A percentile compares a stretch with the other conserved stretches of the same genome.
Conservation (phyloP, 129 eudicot species). For the Glebionis coronaria region DNA sequence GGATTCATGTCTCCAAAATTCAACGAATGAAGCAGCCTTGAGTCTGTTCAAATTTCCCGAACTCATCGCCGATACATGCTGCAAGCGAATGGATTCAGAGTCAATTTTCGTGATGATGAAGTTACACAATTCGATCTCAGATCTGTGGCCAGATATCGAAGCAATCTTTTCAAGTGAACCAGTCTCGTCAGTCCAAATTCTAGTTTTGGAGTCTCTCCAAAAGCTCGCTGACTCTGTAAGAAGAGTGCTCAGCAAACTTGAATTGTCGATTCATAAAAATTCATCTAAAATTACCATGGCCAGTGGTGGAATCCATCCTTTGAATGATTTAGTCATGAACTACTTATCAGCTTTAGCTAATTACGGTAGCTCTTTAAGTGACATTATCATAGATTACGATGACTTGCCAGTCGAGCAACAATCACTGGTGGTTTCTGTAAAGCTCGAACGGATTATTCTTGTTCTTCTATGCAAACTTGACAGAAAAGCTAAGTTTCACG, state of each 20-base stretch:
- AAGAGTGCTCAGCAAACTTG: slow-evolving; percentile 32
- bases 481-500: slow-evolving; percentile 46
- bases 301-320: slow-evolving; percentile 49
- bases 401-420: slow-evolving; percentile 25
- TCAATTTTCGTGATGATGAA: slow-evolving; percentile 47
- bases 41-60: slow-evolving; percentile 50
- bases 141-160: slow-evolving; percentile 54
- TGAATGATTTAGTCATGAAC: slow-evolving; percentile 36
- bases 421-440: slow-evolving; percentile 29
- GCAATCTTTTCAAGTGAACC: slow-evolving; percentile 49
- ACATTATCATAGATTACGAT: slow-evolving; percentile 28
- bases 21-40: slow-evolving; percentile 39
- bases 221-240: slow-evolving; percentile 40
- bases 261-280: slow-evolving; percentile 39
- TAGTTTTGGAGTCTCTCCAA: slow-evolving; percentile 39
- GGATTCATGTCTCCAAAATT: slow-evolving; percentile 48
- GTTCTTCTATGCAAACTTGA: slow-evolving; percentile 58
- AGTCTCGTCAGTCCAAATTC: slow-evolving; percentile 30
- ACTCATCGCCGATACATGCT: slow-evolving; percentile 34
- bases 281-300: slow-evolving; percentile 32
- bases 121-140: slow-evolving; percentile 43
- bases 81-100: slow-evolving; percentile 44
- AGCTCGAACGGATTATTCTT: slow-evolving; percentile 51
- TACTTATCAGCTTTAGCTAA: slow-evolving; percentile 40
- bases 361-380: slow-evolving; percentile 33